Evolutionary conservation across 495 filamentous ascomycete species (phyloP), one percentile per base, ranked within the genome.

Genomic region (Penicillium verhagenii): DNA sequence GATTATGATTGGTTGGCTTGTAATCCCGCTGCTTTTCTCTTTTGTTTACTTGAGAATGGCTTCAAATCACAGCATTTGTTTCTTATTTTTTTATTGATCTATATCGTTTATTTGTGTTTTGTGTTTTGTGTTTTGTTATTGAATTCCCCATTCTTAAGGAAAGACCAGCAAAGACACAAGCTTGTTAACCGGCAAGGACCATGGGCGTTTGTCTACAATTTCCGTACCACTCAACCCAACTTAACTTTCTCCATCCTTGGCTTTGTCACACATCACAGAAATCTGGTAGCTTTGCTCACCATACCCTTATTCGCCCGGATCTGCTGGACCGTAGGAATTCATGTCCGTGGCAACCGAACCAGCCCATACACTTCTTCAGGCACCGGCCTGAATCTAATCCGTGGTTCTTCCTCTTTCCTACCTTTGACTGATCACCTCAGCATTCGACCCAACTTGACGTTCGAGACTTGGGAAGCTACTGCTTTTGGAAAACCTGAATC

Each of bases 291-390:
- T n/a, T 39, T 26, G 20, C 16, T 44, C 49, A 40, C 35, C 46
- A 33, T 35, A 37, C 37, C 23, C 23, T 42, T 20, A 67, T 66
- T 65, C 56, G 64, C 39, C 43, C 65, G 65, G 65, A 66, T 63
- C 65, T 68, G 44, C 62, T 68, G 63, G 65, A 62, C 64, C 64
- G 64, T 52, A 50, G 65, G 62, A 66, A 66, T 40, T 63, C 38
- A 54, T 68, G 65, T 68, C 65, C 65, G 62, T 65, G 65, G 65
- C 62, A 14, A 35, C 57, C 53, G 53, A 67, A 57, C 47, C 50
- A 56, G 53, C 53, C 44, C 60, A 25, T 59, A 46, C 37, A 21
- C 56, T 57, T 54, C 56, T 57, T 62, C 63, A 65, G 53, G 58
- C 58, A 60, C 58, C 58, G 53, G 49, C 51, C 56, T 47, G 20